Conservation (phyloP, 2,329 filamentous ascomycete genomes). For the Blastomyces gilchristii region DNA sequence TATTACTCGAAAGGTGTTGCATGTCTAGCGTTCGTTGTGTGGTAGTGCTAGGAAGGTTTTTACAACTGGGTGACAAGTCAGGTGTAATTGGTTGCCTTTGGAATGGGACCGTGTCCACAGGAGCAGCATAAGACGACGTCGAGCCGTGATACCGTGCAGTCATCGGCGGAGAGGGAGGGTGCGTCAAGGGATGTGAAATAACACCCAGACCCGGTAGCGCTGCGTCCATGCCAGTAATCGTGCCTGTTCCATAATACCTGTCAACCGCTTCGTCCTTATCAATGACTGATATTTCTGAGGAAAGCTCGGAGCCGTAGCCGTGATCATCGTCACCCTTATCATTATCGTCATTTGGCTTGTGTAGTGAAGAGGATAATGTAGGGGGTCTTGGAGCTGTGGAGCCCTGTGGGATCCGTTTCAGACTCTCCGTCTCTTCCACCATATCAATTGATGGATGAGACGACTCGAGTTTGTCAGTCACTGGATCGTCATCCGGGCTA, state of each 20-base stretch:
- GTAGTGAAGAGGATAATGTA: constrained; percentile 6
- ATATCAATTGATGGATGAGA: constrained; percentile 43
- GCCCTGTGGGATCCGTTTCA: constrained; percentile 39
- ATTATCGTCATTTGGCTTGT: constrained; percentile 14
- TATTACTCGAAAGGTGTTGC: constrained; percentile 25
- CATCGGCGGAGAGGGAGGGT: constrained; percentile 39
- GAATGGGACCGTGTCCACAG: constrained; percentile 24
- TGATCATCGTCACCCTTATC: constrained; percentile 38
- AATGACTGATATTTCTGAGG: constrained; percentile 42
- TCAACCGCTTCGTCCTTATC: constrained; percentile 29
- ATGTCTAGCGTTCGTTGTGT: constrained; percentile 18
- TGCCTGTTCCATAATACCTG: constrained; percentile 23
- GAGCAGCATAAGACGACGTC: constrained; percentile 24
- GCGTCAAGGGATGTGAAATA: constrained; percentile 36
- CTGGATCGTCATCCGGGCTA: constrained; percentile 21
- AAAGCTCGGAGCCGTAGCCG: constrained; percentile 46
- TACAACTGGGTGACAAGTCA: constrained; percentile 29
- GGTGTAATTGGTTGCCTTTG: constrained; percentile 33
- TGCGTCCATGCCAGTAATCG: constrained; percentile 26
- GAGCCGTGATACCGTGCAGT: constrained; percentile 32
- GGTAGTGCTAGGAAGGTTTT: constrained; percentile 15
- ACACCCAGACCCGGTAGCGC: constrained; percentile 33
- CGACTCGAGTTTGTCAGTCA: constrained; percentile 27
- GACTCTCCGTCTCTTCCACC: constrained; percentile 42
- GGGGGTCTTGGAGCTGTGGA: constrained; percentile 30